These are phyloP conservation scores for Mortierella sp. DNA, from an alignment of 371 early-diverging fungal species.

Conservation along the genomic window DNA sequence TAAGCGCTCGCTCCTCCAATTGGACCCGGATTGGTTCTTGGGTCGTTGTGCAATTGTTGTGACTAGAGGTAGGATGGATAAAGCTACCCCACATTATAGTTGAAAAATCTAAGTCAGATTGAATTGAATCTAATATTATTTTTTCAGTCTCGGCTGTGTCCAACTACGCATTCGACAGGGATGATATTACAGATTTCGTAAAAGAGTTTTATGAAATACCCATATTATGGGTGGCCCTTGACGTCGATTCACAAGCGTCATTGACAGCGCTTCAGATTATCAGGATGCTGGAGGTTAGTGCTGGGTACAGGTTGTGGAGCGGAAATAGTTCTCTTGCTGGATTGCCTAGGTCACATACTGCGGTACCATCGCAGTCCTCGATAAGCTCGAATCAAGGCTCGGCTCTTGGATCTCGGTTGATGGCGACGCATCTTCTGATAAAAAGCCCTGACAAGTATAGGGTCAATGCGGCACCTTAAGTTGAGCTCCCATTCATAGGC, in stretches of 20 bases:
- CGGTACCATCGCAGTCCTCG: background rate
- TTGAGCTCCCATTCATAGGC: too few relatives aligned
- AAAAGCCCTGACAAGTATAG: conserved; percentile 18
- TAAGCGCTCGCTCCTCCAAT: conserved; percentile 18
- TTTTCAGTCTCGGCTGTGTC: conserved; percentile 33
- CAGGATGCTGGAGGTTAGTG: conserved; percentile 31
- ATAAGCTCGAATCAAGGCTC: conserved; percentile 13
- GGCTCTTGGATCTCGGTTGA: conserved; percentile 19
- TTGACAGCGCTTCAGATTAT: conserved; percentile 35
- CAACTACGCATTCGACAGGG: conserved; percentile 53
- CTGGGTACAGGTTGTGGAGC: conserved; percentile 27
- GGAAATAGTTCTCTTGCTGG: background rate
- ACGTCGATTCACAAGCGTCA: conserved; percentile 17
- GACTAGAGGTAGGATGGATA: conserved; percentile 29
- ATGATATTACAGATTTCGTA: conserved; percentile 39
- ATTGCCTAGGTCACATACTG: background rate
- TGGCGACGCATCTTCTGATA: conserved; percentile 7
- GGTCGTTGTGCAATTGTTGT: conserved; percentile 49
- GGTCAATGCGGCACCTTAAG: background rate
- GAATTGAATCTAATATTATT: too few relatives aligned
- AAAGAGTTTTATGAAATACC: conserved; percentile 30
- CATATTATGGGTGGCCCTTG: conserved; percentile 37
- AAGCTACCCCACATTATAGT: background rate
- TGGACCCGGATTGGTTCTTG: conserved; percentile 49
- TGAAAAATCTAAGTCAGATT: background rate